These are phyloP conservation scores for Eutrema yunnanense DNA, from an alignment of 345 rosid genomes.

Conservation along the genomic window DNA sequence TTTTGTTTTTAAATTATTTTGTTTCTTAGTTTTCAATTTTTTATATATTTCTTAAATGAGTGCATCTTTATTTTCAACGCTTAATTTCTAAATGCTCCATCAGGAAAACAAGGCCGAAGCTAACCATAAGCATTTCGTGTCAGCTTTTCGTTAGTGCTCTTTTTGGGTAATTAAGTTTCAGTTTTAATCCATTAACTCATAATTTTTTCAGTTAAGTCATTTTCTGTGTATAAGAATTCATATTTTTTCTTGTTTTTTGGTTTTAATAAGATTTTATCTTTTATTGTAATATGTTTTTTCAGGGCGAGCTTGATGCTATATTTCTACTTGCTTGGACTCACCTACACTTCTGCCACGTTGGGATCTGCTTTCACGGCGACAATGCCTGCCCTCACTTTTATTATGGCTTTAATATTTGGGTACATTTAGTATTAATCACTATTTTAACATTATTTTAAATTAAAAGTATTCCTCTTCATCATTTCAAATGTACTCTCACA, in stretches of 20 bases:
- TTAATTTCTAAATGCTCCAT: neutral
- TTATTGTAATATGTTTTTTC: neutral
- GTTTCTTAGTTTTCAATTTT: neutral
- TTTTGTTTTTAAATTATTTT: neutral
- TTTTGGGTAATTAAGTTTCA: slow-evolving; percentile 40
- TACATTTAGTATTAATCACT: slow-evolving; percentile 7
- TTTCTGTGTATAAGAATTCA: too few species aligned
- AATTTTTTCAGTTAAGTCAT: neutral
- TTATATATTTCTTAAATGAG: neutral
- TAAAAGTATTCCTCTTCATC: neutral
- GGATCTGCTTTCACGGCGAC: slow-evolving; percentile 52
- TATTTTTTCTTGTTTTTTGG: too few species aligned
- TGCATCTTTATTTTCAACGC: neutral
- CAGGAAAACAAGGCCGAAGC: slow-evolving; percentile 68
- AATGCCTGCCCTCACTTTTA: slow-evolving; percentile 52
- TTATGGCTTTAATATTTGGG: slow-evolving; percentile 61
- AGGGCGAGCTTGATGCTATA: slow-evolving; percentile 58
- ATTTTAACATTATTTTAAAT: neutral
- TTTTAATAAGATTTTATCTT: neutral
- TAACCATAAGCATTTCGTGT: slow-evolving; percentile 41
- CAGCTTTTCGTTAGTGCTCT: slow-evolving; percentile 63
- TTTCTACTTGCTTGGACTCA: slow-evolving; percentile 57
- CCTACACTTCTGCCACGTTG: slow-evolving; percentile 59
- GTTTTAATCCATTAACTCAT: neutral
- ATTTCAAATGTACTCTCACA: neutral